A percentile compares a stretch with the other conserved stretches of the same genome.
Evolutionary conservation across 352 stramenopile species (phyloP).

Genomic region (Saprolegnia diclina): DNA sequence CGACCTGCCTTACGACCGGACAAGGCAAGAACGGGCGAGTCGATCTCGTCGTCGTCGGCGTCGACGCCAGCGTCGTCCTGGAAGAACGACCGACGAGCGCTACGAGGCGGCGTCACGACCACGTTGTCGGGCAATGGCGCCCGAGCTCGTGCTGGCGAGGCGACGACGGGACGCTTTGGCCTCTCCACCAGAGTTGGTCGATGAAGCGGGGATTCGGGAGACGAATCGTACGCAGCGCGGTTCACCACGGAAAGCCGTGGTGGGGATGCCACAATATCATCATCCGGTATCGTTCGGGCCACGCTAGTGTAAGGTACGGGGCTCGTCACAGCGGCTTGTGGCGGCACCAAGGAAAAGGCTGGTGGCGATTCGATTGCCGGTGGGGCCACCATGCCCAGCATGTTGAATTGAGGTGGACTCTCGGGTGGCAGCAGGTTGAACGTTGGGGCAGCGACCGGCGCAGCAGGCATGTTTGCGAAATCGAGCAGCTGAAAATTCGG

Average conservation of each 20-base stretch:
- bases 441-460: background rate
- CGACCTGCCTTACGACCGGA: background rate
- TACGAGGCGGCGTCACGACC: background rate
- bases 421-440: background rate
- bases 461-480: background rate
- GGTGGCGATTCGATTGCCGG: background rate
- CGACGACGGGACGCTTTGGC: no score
- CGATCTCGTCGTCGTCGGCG: background rate
- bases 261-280: background rate
- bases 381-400: background rate
- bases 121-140: no score
- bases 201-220: no score
- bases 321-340: background rate
- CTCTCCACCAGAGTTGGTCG: no score
- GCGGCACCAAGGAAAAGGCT: background rate
- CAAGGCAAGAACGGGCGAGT: background rate
- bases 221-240: no score
- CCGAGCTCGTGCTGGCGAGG: no score
- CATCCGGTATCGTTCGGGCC: no score
- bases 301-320: no score
- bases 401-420: background rate
- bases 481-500: constrained; percentile 23
- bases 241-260: background rate
- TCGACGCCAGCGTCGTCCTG: background rate
- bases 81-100: background rate